Evolutionary conservation across 495 filamentous ascomycete genomes (phyloP).

Genomic region (Neurospora discreta): DNA sequence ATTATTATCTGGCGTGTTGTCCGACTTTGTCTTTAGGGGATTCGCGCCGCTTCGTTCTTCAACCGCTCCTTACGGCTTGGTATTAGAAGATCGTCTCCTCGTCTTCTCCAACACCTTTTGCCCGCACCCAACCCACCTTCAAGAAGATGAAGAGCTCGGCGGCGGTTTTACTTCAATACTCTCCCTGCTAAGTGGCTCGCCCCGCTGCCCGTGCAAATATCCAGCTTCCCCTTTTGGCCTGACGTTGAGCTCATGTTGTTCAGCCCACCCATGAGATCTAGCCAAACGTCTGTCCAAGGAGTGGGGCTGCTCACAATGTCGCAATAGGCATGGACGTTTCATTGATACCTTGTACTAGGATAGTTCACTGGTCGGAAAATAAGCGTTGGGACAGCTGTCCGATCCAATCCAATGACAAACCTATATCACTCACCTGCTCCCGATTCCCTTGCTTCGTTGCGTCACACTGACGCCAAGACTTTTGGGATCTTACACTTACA

Average conservation of each 20-base stretch:
- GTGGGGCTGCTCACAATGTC: too few species aligned
- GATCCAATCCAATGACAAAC: not conserved
- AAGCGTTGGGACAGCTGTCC: not conserved
- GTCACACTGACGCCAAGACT: not conserved
- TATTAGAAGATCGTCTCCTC: too few species aligned
- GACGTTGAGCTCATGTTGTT: too few species aligned
- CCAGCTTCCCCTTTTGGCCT: not conserved
- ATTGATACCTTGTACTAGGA: not conserved
- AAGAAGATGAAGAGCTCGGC: not conserved
- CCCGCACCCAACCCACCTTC: not conserved
- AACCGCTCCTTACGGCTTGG: too few species aligned
- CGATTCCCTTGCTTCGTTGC: not conserved
- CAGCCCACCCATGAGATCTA: too few species aligned
- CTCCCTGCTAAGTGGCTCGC: not conserved
- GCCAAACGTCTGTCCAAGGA: too few species aligned
- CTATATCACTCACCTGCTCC: not conserved
- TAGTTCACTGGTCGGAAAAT: not conserved
- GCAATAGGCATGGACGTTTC: not conserved
- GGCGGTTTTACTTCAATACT: not conserved
- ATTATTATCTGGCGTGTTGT: not conserved
- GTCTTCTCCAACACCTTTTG: too few species aligned
- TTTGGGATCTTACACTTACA: not conserved
- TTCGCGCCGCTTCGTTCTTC: too few species aligned
- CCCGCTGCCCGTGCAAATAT: not conserved
- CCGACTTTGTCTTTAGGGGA: not conserved